These are phyloP conservation scores for Helminthosporium solani DNA, from an alignment of 2,329 filamentous ascomycete genomes.

Conservation along the genomic window DNA sequence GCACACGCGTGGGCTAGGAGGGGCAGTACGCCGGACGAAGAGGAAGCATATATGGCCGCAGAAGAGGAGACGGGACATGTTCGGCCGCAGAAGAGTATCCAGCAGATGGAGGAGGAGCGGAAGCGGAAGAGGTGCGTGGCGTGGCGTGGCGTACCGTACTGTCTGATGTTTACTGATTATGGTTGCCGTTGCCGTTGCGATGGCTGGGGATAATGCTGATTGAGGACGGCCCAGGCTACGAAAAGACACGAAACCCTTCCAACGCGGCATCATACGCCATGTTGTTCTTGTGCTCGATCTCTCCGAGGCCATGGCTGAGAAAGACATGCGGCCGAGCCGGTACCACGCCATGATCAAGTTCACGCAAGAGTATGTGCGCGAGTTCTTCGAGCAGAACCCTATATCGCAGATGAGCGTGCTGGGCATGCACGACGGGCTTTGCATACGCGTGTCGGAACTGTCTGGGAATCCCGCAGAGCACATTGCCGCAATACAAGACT, in stretches of 20 bases:
- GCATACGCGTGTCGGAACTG: conserved; percentile 82
- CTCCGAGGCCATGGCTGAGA: conserved; percentile 90
- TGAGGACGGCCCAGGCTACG: conserved; percentile 60
- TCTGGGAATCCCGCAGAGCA: conserved; percentile 90
- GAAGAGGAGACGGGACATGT: conserved; percentile 58
- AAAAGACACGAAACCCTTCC: conserved; percentile 91
- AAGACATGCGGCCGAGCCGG: conserved; percentile 86
- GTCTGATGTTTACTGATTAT: not conserved
- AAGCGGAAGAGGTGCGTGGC: conserved; percentile 67
- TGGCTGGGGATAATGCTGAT: conserved; percentile 1
- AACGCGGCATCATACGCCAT: conserved; percentile 97
- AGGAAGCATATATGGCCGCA: conserved; percentile 6
- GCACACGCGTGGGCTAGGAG: conserved; percentile 50
- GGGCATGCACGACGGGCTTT: conserved; percentile 90
- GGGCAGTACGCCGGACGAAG: conserved; percentile 8
- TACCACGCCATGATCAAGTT: conserved; percentile 81
- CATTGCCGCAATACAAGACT: conserved; percentile 69
- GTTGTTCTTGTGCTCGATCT: conserved; percentile 88
- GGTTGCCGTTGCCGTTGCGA: not conserved
- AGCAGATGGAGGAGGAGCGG: conserved; percentile 74
- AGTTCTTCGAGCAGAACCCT: conserved; percentile 98
- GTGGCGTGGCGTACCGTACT: not conserved
- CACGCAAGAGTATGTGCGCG: conserved; percentile 81
- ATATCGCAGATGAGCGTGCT: conserved; percentile 93
- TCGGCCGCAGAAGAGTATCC: conserved; percentile 65